A percentile compares a stretch with the other conserved stretches of the same genome.
These are phyloP conservation scores for Pseudonectria buxi DNA, from an alignment of 2,329 filamentous ascomycete genomes.

Conservation along the genomic window DNA sequence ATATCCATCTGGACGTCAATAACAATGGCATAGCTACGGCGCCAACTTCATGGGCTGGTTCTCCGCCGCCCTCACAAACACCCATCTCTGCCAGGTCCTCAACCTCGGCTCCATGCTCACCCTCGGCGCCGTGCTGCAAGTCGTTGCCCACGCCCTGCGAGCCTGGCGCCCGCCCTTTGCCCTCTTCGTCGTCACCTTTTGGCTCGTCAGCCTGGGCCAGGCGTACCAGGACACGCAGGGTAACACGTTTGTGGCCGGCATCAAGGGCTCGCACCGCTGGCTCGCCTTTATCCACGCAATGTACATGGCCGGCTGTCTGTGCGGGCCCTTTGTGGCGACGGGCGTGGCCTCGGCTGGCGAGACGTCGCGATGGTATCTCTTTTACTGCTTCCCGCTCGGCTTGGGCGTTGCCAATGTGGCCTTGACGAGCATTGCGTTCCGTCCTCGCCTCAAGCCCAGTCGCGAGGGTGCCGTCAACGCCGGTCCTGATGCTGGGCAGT, in stretches of 20 bases:
- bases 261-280: slow-evolving; percentile 49
- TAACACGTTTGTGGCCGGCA: slow-evolving; percentile 52
- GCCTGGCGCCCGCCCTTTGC: slow-evolving; percentile 51
- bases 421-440: slow-evolving; percentile 42
- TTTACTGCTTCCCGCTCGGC: slow-evolving; percentile 49
- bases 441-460: slow-evolving; percentile 35
- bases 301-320: slow-evolving; percentile 51
- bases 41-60: slow-evolving; percentile 56
- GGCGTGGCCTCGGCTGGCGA: slow-evolving; percentile 37
- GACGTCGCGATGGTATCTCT: slow-evolving; percentile 43
- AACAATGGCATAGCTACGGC: slow-evolving; percentile 35
- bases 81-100: slow-evolving; percentile 44
- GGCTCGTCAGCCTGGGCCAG: slow-evolving; percentile 51
- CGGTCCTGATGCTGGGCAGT: slow-evolving; percentile 6
- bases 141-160: slow-evolving; percentile 46
- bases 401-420: slow-evolving; percentile 44
- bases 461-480: slow-evolving; percentile 5
- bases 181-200: slow-evolving; percentile 52
- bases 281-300: slow-evolving; percentile 58
- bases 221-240: slow-evolving; percentile 58
- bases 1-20: background rate
- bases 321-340: slow-evolving; percentile 49
- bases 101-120: slow-evolving; percentile 50
- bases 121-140: slow-evolving; percentile 49
- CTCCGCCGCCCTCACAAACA: slow-evolving; percentile 49